A percentile compares a stretch with the other conserved stretches of the same genome.
Evolutionary conservation across 2,329 filamentous ascomycete genomes (phyloP).

Genomic region (Cladosporium sp.): DNA sequence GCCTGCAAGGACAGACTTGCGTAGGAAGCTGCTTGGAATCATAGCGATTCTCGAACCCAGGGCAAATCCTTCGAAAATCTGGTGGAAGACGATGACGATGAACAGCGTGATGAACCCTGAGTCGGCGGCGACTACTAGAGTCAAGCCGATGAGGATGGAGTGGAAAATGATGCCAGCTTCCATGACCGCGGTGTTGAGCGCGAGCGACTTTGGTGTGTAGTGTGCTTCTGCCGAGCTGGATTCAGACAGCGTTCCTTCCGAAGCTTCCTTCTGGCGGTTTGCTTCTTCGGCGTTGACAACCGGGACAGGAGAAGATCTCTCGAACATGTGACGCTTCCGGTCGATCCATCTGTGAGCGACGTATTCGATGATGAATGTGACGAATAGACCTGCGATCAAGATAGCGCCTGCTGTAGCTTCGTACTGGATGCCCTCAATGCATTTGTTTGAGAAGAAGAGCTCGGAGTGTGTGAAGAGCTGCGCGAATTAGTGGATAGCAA

Average conservation of each 20-base stretch:
- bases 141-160: constrained; percentile 66
- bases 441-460: constrained; percentile 71
- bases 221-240: constrained; percentile 5
- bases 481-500: not conserved
- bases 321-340: constrained; percentile 17
- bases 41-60: constrained; percentile 65
- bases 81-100: constrained; percentile 59
- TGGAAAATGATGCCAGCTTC: constrained; percentile 76
- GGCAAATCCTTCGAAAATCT: constrained; percentile 66
- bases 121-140: constrained; percentile 56
- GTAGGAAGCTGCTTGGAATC: constrained; percentile 45
- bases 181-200: constrained; percentile 66
- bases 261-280: constrained; percentile 26
- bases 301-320: constrained; percentile 6
- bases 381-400: constrained; percentile 71
- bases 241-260: constrained; percentile 16
- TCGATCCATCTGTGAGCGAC: constrained; percentile 38
- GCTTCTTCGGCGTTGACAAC: not conserved
- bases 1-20: constrained; percentile 61
- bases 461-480: constrained; percentile 71
- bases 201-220: constrained; percentile 36
- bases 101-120: constrained; percentile 54
- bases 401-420: constrained; percentile 70
- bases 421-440: constrained; percentile 65
- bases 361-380: constrained; percentile 73